A percentile compares a stretch with the other conserved stretches of the same genome.
phyloP scores from a whole-genome alignment of 257 asterid species.

The Ehretia macrophylla region DNA sequence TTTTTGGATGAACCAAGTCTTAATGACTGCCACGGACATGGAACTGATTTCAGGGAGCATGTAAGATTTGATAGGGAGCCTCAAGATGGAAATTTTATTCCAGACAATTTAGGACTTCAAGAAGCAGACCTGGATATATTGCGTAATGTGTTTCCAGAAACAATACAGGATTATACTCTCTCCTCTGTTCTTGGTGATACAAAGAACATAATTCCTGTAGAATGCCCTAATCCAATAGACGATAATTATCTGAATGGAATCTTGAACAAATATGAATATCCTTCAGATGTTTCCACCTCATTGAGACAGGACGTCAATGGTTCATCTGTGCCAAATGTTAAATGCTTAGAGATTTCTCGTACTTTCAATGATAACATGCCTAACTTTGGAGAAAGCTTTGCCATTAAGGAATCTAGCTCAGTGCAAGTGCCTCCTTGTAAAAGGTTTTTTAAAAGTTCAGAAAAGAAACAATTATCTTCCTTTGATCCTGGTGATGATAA shows the following conservation, averaged over 20 bases:
- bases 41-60: conserved; percentile 32
- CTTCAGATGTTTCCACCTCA: conserved; percentile 35
- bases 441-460: conserved; percentile 13
- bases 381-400: conserved; percentile 18
- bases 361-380: conserved; percentile 19
- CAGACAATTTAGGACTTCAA: conserved; percentile 49
- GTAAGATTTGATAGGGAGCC: conserved; percentile 31
- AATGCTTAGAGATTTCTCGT: conserved; percentile 22
- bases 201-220: conserved; percentile 28
- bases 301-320: conserved; percentile 33
- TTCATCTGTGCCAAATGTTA: conserved; percentile 29
- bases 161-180: conserved; percentile 30
- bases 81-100: conserved; percentile 31
- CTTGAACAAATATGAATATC: conserved; percentile 44
- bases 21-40: conserved; percentile 46
- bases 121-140: conserved; percentile 71
- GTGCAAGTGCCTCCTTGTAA: conserved; percentile 20
- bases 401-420: conserved; percentile 16
- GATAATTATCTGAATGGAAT: conserved; percentile 25
- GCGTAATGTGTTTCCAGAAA: conserved; percentile 61
- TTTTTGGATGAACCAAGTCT: conserved; percentile 47
- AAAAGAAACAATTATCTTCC: conserved; percentile 28
- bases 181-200: conserved; percentile 21
- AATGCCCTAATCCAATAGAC: conserved; percentile 34
- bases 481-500: conserved; percentile 35